Percentiles rank a stretch among this genome's conserved stretches.
Evolutionary conservation across 1,139 yeast species (phyloP).

Genomic region (Yamadazyma atlantica): DNA sequence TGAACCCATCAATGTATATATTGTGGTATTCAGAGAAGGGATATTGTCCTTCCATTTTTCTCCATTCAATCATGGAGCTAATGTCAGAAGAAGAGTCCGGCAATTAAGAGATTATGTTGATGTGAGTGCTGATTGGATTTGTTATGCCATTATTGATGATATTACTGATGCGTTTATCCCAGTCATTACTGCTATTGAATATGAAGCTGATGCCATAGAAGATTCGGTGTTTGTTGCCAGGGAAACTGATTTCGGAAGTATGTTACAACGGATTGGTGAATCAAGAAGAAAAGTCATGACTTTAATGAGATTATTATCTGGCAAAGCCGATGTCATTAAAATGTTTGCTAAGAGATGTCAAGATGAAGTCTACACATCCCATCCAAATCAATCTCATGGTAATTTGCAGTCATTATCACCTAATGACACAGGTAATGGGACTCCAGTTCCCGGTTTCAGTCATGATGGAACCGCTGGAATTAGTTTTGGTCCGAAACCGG

Average conservation of each 20-base stretch:
- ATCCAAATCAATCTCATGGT: conserved; percentile 9
- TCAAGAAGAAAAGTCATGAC: conserved; percentile 91
- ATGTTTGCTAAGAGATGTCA: conserved; percentile 97
- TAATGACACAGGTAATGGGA: conserved; percentile 9
- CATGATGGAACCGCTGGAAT: conserved; percentile 19
- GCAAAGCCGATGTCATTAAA: conserved; percentile 95
- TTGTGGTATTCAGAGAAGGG: conserved; percentile 85
- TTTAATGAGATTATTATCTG: conserved; percentile 81
- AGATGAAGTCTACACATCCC: conserved; percentile 47
- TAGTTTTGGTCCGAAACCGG: conserved; percentile 21
- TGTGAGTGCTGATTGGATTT: conserved; percentile 90
- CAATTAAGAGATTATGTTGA: conserved; percentile 85
- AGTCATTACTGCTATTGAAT: conserved; percentile 79
- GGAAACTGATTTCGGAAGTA: conserved; percentile 58
- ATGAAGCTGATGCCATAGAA: conserved; percentile 90
- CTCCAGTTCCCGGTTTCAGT: conserved; percentile 11
- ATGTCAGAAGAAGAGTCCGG: conserved; percentile 87
- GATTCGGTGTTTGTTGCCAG: conserved; percentile 55
- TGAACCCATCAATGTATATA: conserved; percentile 85
- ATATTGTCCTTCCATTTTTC: conserved; percentile 83
- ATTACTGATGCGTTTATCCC: conserved; percentile 95
- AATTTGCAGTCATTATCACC: conserved; percentile 11
- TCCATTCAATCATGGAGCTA: conserved; percentile 79
- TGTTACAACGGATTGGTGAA: conserved; percentile 84
- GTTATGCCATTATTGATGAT: conserved; percentile 91